Evolutionary conservation across 208 protist species (phyloP), one percentile per base, ranked within the genome.

Genomic region (Naegleria fowleri): DNA sequence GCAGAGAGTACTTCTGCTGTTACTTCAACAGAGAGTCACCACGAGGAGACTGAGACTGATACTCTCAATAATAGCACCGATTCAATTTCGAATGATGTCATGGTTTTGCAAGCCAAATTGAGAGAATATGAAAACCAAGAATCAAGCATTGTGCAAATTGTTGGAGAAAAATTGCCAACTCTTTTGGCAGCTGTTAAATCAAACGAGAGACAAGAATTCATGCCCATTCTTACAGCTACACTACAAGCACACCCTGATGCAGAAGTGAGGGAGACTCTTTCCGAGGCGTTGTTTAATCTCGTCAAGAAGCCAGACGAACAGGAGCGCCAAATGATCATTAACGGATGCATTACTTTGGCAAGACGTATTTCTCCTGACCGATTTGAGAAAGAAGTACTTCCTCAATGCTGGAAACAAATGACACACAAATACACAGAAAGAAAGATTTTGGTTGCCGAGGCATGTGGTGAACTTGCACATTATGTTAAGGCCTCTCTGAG

Each of bases 351-450:
- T 83, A 43, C 6, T 76, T 83, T 91, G 11, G 90, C 90, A 7
- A 22, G 55, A 75, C 29, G 15, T 0, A 83, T 91, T 39, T 86
- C 83, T 43, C 84, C 83, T 19, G 90, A 91, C 2, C 76, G 38
- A 83, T 76, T 83, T n/a, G 58, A 91, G 29, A 79, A 91, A 5
- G 90, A 91, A 83, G 9, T 91, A 9, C 36, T 91, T 5, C 90
- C 90, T 39, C 90, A 91, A 29, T 91, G 90, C 83, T 91, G 90
- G 90, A 40, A 91, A 91, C 48, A 91, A 48, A 51, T 91, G 19
- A 33, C 6, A n/a, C 11, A 83, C 36, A 83, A 91, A 29, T 36
- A 75, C n/a, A 11, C 29, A 29, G 90, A 83, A n/a, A 38, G 90
- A 91, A 91, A 40, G 41, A 83, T 83, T 79, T n/a, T 91, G 9